A percentile compares a stretch with the other conserved stretches of the same genome.
Conservation (phyloP, 2,329 filamentous ascomycete species). For the Diaporthe velutina region DNA sequence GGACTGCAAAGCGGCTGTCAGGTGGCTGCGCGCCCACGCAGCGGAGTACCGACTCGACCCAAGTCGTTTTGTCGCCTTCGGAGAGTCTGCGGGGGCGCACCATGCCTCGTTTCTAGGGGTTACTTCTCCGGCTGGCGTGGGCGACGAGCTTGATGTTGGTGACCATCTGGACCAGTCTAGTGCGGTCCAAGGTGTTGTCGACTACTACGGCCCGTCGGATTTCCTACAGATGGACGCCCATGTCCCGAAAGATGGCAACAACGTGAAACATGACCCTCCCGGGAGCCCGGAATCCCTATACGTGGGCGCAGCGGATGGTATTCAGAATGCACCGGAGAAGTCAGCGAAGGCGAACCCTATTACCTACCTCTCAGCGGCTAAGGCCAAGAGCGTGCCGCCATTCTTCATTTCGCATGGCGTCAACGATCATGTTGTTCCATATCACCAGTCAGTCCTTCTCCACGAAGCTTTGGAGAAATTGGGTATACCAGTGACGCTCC, state of each 20-base stretch:
- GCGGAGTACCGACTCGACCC: constrained; percentile 30
- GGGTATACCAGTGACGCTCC: constrained; percentile 19
- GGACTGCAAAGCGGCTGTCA: constrained; percentile 39
- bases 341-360: constrained; percentile 35
- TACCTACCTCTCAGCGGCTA: constrained; percentile 31
- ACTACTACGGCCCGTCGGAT: constrained; percentile 37
- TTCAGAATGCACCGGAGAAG: constrained; percentile 36
- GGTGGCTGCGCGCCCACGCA: constrained; percentile 38
- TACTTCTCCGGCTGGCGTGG: constrained; percentile 14
- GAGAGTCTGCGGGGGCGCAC: constrained; percentile 38
- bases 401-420: constrained; percentile 37
- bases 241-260: constrained; percentile 17
- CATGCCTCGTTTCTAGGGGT: constrained; percentile 36
- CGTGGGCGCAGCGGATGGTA: constrained; percentile 25
- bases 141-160: constrained; percentile 36
- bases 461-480: constrained; percentile 28
- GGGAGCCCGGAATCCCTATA: constrained; percentile 37
- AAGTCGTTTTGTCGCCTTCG: constrained; percentile 34
- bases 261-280: constrained; percentile 26
- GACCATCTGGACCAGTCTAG: constrained; percentile 36
- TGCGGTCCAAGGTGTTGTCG: constrained; percentile 36
- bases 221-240: constrained; percentile 39
- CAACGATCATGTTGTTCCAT: constrained; percentile 34
- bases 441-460: constrained; percentile 32
- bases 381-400: constrained; percentile 29